A percentile compares a stretch with the other conserved stretches of the same genome.
Conservation (phyloP, 176 grass and related monocot genomes). For the Lolium rigidum region DNA sequence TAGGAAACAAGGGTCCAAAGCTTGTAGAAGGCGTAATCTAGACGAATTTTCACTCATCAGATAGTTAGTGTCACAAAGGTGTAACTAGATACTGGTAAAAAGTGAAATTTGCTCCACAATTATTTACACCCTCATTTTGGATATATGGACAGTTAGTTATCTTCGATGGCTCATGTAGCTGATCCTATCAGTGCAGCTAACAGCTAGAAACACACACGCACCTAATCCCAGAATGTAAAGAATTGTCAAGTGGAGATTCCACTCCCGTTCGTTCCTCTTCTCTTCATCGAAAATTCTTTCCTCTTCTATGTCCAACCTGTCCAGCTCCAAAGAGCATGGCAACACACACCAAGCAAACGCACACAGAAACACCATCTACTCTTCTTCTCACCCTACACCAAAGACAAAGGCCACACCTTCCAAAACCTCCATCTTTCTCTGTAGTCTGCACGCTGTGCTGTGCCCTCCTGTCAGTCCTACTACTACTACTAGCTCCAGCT, state of each 20-base stretch:
- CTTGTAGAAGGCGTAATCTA: too few species aligned
- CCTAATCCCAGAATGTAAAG: not conserved
- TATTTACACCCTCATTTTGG: not conserved
- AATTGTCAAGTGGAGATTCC: conserved; percentile 40
- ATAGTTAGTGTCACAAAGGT: too few species aligned
- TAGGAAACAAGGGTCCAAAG: too few species aligned
- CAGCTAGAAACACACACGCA: not conserved
- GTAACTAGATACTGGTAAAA: too few species aligned
- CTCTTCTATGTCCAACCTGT: conserved; percentile 55
- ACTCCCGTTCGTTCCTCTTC: not conserved
- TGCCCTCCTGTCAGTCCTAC: conserved; percentile 45
- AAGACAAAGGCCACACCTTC: conserved; percentile 18
- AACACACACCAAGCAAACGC: conserved; percentile 36
- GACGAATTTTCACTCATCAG: too few species aligned
- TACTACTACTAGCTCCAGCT: conserved; percentile 24
- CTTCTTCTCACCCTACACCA: not conserved
- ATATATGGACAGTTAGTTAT: not conserved
- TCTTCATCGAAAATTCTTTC: not conserved
- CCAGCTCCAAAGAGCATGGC: conserved; percentile 2
- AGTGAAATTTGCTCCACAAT: too few species aligned
- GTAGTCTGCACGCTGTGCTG: not conserved
- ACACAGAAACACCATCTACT: conserved; percentile 9
- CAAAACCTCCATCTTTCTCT: not conserved
- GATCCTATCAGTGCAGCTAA: not conserved
- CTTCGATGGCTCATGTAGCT: not conserved